Base-by-base conservation (phyloP, 768 basidiomycete species). In the Phanerodontia chrysosporium region DNA sequence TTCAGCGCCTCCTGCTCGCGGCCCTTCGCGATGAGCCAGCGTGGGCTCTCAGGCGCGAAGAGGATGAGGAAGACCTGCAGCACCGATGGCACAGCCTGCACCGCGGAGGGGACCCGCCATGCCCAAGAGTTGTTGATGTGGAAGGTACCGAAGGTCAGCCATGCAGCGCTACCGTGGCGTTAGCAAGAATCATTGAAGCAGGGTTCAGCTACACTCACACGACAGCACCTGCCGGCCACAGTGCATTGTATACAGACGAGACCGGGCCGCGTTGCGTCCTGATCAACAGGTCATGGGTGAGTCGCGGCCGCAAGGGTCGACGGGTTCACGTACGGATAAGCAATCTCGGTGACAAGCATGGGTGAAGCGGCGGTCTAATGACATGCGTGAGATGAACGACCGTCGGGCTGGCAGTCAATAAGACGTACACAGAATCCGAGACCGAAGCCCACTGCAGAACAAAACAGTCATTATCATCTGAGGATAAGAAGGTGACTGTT, bases 191-290 rank as follows among this genome's bases (percentile, higher is more conserved):
- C 0, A 7, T 45, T 25, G 36, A 16, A 44, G 36, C n/a, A 30
- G 7, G 14, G 35, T 25, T 6, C 21, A 49, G 53, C 22, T 53
- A 57, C 44, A 76, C 82, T 49, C 62, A 86, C 84, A 91, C 67
- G 69, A 92, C 90, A 56, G 89, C 78, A 57, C 92, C 92, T 14
- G 87, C 84, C 69, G 90, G 90, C 90, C 92, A 93, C 58, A 92
- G 84, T 25, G 89, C 86, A 76, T 92, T 90, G 76, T 89, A 91
- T 51, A 84, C 73, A 2, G 89, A 85, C 14, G 89, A 93, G 58
- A 95, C 73, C 32, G 84, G 84, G 14, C 85, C 87, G 63, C 92
- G 90, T 71, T 95, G 88, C 16, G 81, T 77, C 3, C 52, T 53
- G 24, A 42, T 13, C 49, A 30, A 4, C 14, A 51, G 24, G 10